phyloP scores from a whole-genome alignment of 2,329 filamentous ascomycete species.

The Phoma herbarum region DNA sequence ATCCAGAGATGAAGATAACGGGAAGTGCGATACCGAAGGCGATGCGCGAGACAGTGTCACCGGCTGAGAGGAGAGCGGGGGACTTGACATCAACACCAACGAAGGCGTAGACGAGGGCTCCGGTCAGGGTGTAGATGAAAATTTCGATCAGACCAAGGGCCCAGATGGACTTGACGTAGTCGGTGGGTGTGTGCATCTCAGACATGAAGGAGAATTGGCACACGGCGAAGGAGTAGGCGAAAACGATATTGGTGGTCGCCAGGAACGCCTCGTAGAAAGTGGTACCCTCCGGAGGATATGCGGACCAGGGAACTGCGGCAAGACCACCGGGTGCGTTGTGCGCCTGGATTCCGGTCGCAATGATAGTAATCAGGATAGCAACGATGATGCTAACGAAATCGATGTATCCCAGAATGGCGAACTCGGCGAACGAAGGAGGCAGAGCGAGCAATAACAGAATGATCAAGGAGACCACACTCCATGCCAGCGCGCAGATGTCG shows the following conservation, averaged over 20 bases:
- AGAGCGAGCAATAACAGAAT: slow-evolving; percentile 69
- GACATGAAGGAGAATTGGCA: slow-evolving; percentile 75
- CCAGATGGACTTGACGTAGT: slow-evolving; percentile 65
- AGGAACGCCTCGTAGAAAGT: slow-evolving; percentile 73
- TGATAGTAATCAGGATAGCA: slow-evolving; percentile 74
- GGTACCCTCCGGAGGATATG: slow-evolving; percentile 42
- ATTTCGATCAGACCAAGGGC: slow-evolving; percentile 68
- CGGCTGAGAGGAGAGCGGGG: slow-evolving; percentile 72
- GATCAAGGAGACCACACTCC: slow-evolving; percentile 67
- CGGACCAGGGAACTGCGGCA: slow-evolving; percentile 42
- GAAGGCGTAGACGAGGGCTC: slow-evolving; percentile 74
- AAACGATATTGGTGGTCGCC: slow-evolving; percentile 45
- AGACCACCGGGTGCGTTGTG: slow-evolving; percentile 45
- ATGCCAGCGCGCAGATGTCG: slow-evolving; percentile 70
- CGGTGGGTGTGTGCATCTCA: slow-evolving; percentile 70
- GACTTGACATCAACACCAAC: slow-evolving; percentile 68
- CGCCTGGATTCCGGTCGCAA: slow-evolving; percentile 64
- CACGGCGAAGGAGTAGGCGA: slow-evolving; percentile 63
- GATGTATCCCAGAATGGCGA: slow-evolving; percentile 64
- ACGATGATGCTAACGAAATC: slow-evolving; percentile 71
- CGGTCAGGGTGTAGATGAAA: slow-evolving; percentile 72
- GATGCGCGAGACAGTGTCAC: slow-evolving; percentile 66
- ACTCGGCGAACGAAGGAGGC: slow-evolving; percentile 70
- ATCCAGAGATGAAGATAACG: slow-evolving; percentile 75
- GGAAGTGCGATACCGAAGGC: slow-evolving; percentile 77